Base-by-base conservation (phyloP, 768 basidiomycete species). In the Boletus huronensis region DNA sequence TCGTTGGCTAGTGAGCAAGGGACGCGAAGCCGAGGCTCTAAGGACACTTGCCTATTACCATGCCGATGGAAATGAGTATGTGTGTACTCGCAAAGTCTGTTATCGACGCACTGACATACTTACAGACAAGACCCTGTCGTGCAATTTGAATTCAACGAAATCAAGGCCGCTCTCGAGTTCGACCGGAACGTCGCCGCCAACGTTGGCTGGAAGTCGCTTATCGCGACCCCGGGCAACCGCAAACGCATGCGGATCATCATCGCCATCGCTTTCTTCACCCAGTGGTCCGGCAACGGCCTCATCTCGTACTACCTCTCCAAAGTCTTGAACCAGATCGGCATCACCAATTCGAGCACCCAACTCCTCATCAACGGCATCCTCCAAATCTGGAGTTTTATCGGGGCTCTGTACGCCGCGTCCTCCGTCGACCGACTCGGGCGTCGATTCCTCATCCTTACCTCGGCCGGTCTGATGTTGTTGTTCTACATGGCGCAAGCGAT, bases 11-110 rank as follows among this genome's bases (percentile, higher is more conserved):
- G 71, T 93, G 64, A 82, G 77, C 72, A 88, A 87, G 70, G 90
- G 90, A 42, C 79, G 79, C 51, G 81, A 89, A 25, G 79, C 74
- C 2, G 75, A 88, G 63, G 93, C 91, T 3, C 72, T 88, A 39
- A 69, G 75, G 38, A 81, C 80, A 10, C 77, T 95, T 19, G 88
- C 90, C 1, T 85, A 89, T 67, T 91, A 93, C 68, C 92, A 95
- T 60, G 87, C 89, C 16, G 82, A 88, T 62, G 83, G 88, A 52
- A 81, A 93, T 54, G 74, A 76, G 80, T 81, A 57, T 48, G 76
- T 59, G 23, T 43, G 11, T 54, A 52, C 13, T 45, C 26, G 3
- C 7, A 10, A 13, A 19, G 4, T 26, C 14, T 43, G 25, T 31
- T 9, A 14, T 41, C 21, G 21, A 41, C 16, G 23, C 10, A 19